Evolutionary conservation across 2,329 filamentous ascomycete species (phyloP), one percentile per base, ranked within the genome.

Genomic region (Aspergillus sp.): DNA sequence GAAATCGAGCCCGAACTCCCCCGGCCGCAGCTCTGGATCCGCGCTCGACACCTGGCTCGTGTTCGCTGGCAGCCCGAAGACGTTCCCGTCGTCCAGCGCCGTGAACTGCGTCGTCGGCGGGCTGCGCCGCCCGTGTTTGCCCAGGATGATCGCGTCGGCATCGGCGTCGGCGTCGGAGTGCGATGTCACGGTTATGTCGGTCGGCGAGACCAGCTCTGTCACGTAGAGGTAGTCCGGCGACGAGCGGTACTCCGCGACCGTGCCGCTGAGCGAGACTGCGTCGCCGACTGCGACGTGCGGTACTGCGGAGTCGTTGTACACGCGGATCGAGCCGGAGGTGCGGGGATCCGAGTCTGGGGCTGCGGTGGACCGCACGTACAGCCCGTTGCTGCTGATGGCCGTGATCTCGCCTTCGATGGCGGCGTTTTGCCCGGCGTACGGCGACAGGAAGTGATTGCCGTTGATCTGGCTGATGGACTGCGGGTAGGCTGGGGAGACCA

Each of bases 1-100:
- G 50, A 83, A 85, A 53, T 84, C 80, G 17, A 84, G 62, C 2
- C 80, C 80, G 47, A 78, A 84, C 26, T 63, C 58, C 14, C 61
- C 58, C 2, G 79, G 79, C 39, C 79, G 54, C 24, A 84, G 66
- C 10, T 61, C 60, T 0, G 78, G 78, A 51, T 84, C 83, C 20
- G 52, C 61, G 4, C 54, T 60, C 2, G 76, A 79, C 24, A 84
- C 50, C 42, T 68, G 67, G 40, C 63, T 70, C 24, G 63, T 61
- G 39, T 74, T 79, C 48, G 80, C 81, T 8, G 80, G 80, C 4
- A 80, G 60, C 1, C 60, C 70, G 40, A 81, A 81, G 24, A 83
- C 63, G 51, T 78, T 74, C 8, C 76, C 76, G n/a, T 65, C 61
- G 41, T 84, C 80, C 2, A 84, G 64, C 24, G 66, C 64, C 15